Base-by-base conservation (phyloP, 805 yeast species). In the Candida suzukii region DNA sequence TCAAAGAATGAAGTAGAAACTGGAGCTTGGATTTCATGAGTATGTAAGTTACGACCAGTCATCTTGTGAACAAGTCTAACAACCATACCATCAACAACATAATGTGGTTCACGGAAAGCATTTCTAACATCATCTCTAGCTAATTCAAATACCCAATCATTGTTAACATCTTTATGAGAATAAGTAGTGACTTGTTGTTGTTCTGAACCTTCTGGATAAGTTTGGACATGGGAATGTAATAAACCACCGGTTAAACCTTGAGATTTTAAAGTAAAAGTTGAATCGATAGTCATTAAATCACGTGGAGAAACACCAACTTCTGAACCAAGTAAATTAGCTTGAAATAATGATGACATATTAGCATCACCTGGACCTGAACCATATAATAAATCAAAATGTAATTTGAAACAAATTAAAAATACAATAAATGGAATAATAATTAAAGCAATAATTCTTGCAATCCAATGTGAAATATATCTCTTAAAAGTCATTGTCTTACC, bases 131-230 rank as follows among this genome's bases (percentile, higher is more conserved):
- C 66, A 8, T 64, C 72, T 59, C 84, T 70, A 24, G 70, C 72
- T 54, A 81, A 72, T 51, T 83, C 82, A 50, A 88, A 68, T 24
- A 72, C 54, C 84, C 96, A 90, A 41, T 83, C 77, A 60, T 91
- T 93, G 64, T 93, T 91, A 40, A 71, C 64, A 60, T 93, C 98
- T 58, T 87, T 87, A 62, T 80, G 88, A 17, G 90, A 86, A 60
- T 93, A 93, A 7, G 93, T 86, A 22, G 99, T 93, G 38, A 93
- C 73, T 63, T 93, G 99, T 61, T 90, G 97, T 64, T 93, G 98
- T 47, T 75, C 73, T 2, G 96, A 86, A 3, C 98, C 98, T 48
- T 79, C 88, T 14, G 99, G 99, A 58, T 81, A 93, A 12, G 73
- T 61, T 58, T 85, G 95, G 16, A 71, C 68, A 58, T 93, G 99